These are phyloP conservation scores for Diplodia intermedia DNA, from an alignment of 2,329 filamentous ascomycete genomes.

Conservation along the genomic window DNA sequence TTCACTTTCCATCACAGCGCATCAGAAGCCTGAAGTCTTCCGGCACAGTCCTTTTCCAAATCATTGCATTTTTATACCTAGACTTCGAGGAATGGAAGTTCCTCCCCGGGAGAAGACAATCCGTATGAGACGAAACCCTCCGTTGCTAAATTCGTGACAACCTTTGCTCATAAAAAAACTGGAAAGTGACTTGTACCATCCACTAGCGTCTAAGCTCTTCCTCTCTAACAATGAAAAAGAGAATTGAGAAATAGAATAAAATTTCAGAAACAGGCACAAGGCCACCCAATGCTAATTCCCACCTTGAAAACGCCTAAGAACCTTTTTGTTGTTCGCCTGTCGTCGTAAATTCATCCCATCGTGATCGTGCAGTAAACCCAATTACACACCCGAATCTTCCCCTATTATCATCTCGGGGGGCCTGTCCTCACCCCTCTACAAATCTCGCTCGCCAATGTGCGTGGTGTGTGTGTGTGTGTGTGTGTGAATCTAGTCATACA, in stretches of 20 bases:
- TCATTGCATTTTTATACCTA: too few species aligned
- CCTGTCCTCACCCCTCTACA: too few species aligned
- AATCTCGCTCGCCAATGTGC: too few species aligned
- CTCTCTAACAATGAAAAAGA: not conserved
- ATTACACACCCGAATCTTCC: not conserved
- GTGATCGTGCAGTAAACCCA: not conserved
- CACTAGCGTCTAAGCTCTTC: not conserved
- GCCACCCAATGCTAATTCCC: not conserved
- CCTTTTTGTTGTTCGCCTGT: not conserved
- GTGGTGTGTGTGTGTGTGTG: not conserved
- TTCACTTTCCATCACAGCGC: too few species aligned
- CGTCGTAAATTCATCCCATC: not conserved
- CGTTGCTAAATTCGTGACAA: too few species aligned
- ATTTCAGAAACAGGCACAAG: not conserved
- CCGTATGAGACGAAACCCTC: too few species aligned
- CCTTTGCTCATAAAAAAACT: not conserved
- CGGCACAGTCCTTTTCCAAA: too few species aligned
- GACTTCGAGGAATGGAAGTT: too few species aligned
- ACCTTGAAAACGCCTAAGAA: not conserved
- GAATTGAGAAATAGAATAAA: not conserved
- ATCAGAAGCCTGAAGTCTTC: too few species aligned
- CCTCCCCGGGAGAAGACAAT: too few species aligned
- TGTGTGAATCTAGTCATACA: conserved; percentile 65
- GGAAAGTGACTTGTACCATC: not conserved
- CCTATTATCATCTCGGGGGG: not conserved